Evolutionary conservation across 805 yeast species (phyloP), one percentile per base, ranked within the genome.

Genomic region (Metschnikowia koreensis): DNA sequence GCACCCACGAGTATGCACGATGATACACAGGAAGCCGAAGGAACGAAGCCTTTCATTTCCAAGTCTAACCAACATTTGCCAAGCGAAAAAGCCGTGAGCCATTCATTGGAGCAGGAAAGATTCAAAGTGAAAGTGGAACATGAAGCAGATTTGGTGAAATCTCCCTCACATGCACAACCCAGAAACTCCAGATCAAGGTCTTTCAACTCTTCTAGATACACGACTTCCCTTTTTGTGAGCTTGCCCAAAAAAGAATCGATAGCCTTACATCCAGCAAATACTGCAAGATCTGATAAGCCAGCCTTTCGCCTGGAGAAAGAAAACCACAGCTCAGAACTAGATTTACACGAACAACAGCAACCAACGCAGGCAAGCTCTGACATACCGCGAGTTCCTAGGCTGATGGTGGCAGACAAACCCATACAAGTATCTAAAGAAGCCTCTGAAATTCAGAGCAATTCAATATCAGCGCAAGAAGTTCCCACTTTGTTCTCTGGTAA

Each of bases 161-260:
- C 38, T 15, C 34, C 38, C 7, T n/a, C 15, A 13, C n/a, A 31
- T 8, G 12, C 26, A 31, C 22, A 16, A 16, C 15, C 17, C n/a
- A 16, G 28, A 8, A 38, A 29, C n/a, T 16, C 46, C 8, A 26
- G 46, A 6, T 28, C 50, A 17, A 27, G 39, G n/a, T 46, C 49
- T 7, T 37, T 38, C 34, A 16, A 38, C 17, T 36, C 13, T 10
- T 26, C 43, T 26, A 15, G 49, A 26, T 34, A 46, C 26, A 42
- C 48, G 9, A 44, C 44, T 2, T 26, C 49, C 13, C 15, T 38
- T 15, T 48, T 48, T 33, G 51, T 48, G 44, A n/a, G 41, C 10
- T 48, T 48, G 41, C 51, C 51, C 11, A 39, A 44, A 12, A 43
- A 34, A 40, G 51, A 48, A 26, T 44, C 44, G 16, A 40, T 47